Percentiles rank a stretch among this genome's conserved stretches.
These are phyloP conservation scores for Moesziomyces parantarcticus DNA, from an alignment of 1,284 basidiomycete genomes.

Conservation along the genomic window DNA sequence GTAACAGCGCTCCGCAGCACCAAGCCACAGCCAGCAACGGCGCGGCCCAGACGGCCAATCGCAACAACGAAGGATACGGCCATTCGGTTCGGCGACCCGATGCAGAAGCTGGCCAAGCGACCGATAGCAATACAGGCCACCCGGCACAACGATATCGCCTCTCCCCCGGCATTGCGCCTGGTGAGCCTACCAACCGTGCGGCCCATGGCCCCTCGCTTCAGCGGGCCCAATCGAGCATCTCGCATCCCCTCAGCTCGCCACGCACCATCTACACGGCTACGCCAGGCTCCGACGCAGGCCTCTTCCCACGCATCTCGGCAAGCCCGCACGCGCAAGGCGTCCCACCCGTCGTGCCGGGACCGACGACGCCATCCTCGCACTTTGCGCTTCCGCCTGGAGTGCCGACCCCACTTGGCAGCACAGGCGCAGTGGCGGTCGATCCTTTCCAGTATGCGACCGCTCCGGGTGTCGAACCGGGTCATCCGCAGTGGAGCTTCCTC, in stretches of 20 bases:
- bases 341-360: constrained; percentile 1
- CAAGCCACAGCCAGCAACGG: background rate
- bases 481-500: constrained; percentile 35
- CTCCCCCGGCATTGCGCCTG: background rate
- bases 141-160: background rate
- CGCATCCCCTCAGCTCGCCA: constrained; percentile 30
- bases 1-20: constrained; percentile 1
- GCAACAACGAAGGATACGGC: background rate
- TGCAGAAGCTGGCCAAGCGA: background rate
- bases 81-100: background rate
- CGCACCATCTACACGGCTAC: constrained; percentile 31
- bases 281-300: constrained; percentile 11
- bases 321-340: constrained; percentile 15
- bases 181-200: background rate
- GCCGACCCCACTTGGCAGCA: background rate
- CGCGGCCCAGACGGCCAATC: background rate
- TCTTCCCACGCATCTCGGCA: constrained; percentile 21
- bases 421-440: background rate
- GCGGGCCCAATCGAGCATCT: constrained; percentile 10
- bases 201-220: constrained; percentile 14
- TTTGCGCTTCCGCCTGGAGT: constrained; percentile 13
- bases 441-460: constrained; percentile 19
- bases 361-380: constrained; percentile 23
- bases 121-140: background rate
- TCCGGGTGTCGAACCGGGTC: constrained; percentile 16